phyloP scores from a whole-genome alignment of 805 yeast genomes.

The Wickerhamiella occidentalis region DNA sequence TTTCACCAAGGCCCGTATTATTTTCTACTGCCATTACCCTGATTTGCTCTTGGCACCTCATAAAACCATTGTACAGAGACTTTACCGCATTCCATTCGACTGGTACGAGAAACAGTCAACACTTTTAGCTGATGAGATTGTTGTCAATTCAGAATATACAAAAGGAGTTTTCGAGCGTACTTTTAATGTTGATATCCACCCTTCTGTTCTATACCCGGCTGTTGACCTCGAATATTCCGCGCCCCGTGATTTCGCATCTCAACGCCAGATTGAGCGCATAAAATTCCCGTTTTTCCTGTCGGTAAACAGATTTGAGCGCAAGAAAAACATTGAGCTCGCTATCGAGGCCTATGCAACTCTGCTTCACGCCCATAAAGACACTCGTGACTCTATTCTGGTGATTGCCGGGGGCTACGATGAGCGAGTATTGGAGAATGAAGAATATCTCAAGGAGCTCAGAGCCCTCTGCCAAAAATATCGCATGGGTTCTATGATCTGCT shows the following conservation, averaged over 20 bases:
- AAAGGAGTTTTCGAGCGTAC: slow-evolving; percentile 52
- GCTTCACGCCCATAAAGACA: slow-evolving; percentile 26
- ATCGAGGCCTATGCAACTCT: slow-evolving; percentile 49
- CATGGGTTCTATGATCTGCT: slow-evolving; percentile 36
- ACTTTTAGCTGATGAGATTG: slow-evolving; percentile 58
- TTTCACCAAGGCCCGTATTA: slow-evolving; percentile 34
- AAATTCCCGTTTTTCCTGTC: slow-evolving; percentile 43
- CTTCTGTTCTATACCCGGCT: slow-evolving; percentile 65
- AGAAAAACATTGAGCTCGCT: slow-evolving; percentile 73
- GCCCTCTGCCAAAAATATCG: slow-evolving; percentile 35
- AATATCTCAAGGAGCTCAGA: slow-evolving; percentile 52
- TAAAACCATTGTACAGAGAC: slow-evolving; percentile 39
- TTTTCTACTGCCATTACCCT: slow-evolving; percentile 95
- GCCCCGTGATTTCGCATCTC: slow-evolving; percentile 6
- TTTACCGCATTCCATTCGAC: slow-evolving; percentile 78
- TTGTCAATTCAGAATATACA: slow-evolving; percentile 84
- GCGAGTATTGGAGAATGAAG: slow-evolving; percentile 61
- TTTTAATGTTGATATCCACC: slow-evolving; percentile 34
- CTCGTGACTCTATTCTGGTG: slow-evolving; percentile 36
- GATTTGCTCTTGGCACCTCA: slow-evolving; percentile 67
- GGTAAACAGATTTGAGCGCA: slow-evolving; percentile 78
- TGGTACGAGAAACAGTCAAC: slow-evolving; percentile 72
- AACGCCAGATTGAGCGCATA: slow-evolving; percentile 11
- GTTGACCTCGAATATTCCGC: slow-evolving; percentile 36
- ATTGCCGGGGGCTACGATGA: slow-evolving; percentile 88